Evolutionary conservation across 2,329 filamentous ascomycete genomes (phyloP).

Genomic region (Arachnomyces sp.): DNA sequence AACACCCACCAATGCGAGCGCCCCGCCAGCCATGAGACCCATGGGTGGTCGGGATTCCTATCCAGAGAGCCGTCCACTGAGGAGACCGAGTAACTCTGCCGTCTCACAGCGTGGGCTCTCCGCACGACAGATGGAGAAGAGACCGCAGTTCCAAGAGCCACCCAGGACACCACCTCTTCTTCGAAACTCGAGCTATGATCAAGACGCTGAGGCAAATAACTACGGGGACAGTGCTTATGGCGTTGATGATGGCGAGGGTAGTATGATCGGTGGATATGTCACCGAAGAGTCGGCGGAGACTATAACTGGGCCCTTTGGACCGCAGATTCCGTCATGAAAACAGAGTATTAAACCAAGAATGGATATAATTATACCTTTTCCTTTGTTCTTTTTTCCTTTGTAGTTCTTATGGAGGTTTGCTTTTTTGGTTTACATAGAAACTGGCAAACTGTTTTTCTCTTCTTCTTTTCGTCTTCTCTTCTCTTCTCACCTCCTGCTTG

Average conservation of each 20-base stretch:
- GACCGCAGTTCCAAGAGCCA: conserved; percentile 22
- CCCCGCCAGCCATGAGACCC: conserved; percentile 21
- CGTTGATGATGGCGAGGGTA: conserved; percentile 42
- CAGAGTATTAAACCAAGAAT: too few relatives aligned
- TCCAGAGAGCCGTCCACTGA: conserved; percentile 29
- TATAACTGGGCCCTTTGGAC: conserved; percentile 12
- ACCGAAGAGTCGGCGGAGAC: not conserved
- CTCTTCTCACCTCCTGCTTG: conserved; percentile 1
- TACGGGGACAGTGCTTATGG: conserved; percentile 42
- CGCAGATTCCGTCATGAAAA: conserved; percentile 6
- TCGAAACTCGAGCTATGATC: conserved; percentile 50
- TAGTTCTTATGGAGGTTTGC: not conserved
- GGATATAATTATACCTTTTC: too few relatives aligned
- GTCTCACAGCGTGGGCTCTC: conserved; percentile 17
- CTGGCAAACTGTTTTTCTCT: not conserved
- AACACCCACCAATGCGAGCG: conserved; percentile 42
- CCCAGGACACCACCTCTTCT: conserved; percentile 50
- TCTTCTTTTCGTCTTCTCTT: conserved; percentile 1
- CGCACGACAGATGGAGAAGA: conserved; percentile 21
- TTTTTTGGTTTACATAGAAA: too few relatives aligned
- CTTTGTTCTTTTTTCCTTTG: conserved; percentile 1
- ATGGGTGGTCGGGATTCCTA: conserved; percentile 19
- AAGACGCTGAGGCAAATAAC: conserved; percentile 48
- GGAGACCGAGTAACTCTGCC: conserved; percentile 17
- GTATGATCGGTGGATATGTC: conserved; percentile 27